Evolutionary conservation across 805 yeast species (phyloP).

Genomic region (Lipomyces yamanashiensis): DNA sequence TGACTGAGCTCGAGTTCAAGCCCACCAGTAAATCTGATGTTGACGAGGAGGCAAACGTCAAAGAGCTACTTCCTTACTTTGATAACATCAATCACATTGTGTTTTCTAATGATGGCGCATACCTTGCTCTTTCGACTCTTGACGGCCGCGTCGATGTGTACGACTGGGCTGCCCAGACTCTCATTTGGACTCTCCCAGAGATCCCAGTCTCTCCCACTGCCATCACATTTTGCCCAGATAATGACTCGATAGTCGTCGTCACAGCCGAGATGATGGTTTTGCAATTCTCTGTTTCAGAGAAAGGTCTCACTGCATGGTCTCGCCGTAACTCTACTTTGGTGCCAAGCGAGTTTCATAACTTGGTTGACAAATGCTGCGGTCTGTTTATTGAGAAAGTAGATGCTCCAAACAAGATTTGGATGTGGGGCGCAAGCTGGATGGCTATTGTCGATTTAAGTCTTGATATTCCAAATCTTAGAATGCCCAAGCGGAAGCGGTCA

Average conservation of each 20-base stretch:
- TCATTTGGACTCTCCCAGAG: constrained; percentile 56
- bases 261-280: constrained; percentile 75
- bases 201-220: constrained; percentile 65
- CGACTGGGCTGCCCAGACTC: constrained; percentile 42
- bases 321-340: constrained; percentile 71
- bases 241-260: constrained; percentile 53
- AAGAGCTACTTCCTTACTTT: constrained; percentile 49
- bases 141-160: constrained; percentile 66
- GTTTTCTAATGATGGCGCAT: constrained; percentile 52
- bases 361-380: constrained; percentile 75
- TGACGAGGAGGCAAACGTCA: constrained; percentile 47
- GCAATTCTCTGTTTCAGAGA: constrained; percentile 60
- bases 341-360: constrained; percentile 64
- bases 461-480: constrained; percentile 49
- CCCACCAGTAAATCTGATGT: constrained; percentile 40
- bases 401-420: constrained; percentile 62
- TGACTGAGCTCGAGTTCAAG: background rate
- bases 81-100: constrained; percentile 59
- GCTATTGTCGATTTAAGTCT: constrained; percentile 68
- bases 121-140: constrained; percentile 63
- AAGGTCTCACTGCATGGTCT: constrained; percentile 71
- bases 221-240: constrained; percentile 56
- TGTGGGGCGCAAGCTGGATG: constrained; percentile 87
- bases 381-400: constrained; percentile 55
- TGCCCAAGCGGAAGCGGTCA: constrained; percentile 50